Percentiles rank a stretch among this genome's conserved stretches.
Evolutionary conservation across 495 filamentous ascomycete species (phyloP).

Genomic region (Jackrogersella multiformis): DNA sequence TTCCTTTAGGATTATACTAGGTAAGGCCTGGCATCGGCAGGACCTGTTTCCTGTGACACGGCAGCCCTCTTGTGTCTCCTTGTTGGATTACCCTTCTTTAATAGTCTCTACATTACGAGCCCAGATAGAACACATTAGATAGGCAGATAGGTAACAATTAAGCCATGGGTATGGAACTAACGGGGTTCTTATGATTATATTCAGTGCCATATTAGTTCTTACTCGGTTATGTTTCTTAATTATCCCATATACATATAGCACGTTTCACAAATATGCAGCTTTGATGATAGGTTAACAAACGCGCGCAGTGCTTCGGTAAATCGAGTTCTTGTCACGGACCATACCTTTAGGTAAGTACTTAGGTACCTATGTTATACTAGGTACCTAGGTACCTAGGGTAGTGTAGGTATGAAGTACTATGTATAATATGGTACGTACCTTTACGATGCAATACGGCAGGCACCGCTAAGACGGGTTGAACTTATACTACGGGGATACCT

Average conservation of each 20-base stretch:
- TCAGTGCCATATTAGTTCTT: slow-evolving; percentile 31
- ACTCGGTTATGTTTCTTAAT: slow-evolving; percentile 39
- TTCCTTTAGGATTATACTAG: slow-evolving; percentile 18
- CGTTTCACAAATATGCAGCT: slow-evolving; percentile 42
- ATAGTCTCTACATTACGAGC: slow-evolving; percentile 22
- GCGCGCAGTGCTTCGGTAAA: slow-evolving; percentile 41
- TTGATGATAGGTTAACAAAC: slow-evolving; percentile 43
- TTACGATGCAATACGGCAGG: slow-evolving; percentile 8
- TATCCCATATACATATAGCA: slow-evolving; percentile 44
- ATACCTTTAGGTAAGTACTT: no score
- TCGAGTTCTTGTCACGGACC: slow-evolving; percentile 15
- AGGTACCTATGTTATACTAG: no score
- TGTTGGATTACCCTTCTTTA: slow-evolving; percentile 4
- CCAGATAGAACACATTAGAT: slow-evolving; percentile 7
- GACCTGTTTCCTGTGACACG: slow-evolving; percentile 4
- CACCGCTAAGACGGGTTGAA: slow-evolving; percentile 32
- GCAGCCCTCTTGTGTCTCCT: slow-evolving; percentile 1
- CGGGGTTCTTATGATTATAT: slow-evolving; percentile 21
- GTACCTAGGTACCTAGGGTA: no score
- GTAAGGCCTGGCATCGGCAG: no score
- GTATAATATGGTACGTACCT: slow-evolving; percentile 6
- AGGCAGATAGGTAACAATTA: slow-evolving; percentile 7
- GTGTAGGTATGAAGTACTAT: not conserved
- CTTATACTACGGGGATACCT: slow-evolving; percentile 27
- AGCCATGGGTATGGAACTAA: slow-evolving; percentile 13